Conservation (phyloP, 306 rosid species). For the Elaeagnus macrophylla region DNA sequence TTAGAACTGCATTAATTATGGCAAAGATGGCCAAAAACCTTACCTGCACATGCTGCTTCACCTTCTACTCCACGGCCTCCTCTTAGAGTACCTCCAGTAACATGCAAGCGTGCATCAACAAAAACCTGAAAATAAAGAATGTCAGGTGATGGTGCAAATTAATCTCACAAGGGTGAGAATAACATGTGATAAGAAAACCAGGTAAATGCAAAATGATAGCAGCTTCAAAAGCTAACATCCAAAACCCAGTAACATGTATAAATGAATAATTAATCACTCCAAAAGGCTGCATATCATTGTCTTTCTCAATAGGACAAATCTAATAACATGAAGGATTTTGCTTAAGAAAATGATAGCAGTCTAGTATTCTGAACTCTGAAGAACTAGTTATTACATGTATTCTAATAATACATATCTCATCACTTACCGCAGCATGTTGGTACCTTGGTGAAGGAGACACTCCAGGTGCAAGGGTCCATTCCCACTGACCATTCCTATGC, state of each 20-base stretch:
- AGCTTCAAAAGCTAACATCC: neutral
- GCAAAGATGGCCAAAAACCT: slow-evolving; percentile 6
- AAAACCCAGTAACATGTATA: neutral
- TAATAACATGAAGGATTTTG: neutral
- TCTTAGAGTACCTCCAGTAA: slow-evolving; percentile 91
- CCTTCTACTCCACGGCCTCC: slow-evolving; percentile 98
- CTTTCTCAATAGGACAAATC: neutral
- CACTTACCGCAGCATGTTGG: slow-evolving; percentile 96
- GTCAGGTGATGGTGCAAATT: slow-evolving; percentile 9
- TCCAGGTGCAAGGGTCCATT: slow-evolving; percentile 99
- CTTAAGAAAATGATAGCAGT: neutral
- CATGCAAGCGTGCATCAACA: slow-evolving; percentile 97
- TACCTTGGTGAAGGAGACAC: slow-evolving; percentile 97
- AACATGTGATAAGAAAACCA: slow-evolving; percentile 13
- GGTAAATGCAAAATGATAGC: neutral
- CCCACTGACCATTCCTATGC: slow-evolving; percentile 99
- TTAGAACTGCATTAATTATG: neutral
- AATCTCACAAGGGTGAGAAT: slow-evolving; percentile 8
- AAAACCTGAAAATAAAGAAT: slow-evolving; percentile 60
- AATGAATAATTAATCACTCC: no score
- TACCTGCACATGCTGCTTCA: slow-evolving; percentile 89
- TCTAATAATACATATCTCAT: slow-evolving; percentile 4
- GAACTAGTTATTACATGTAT: neutral
- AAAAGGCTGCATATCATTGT: no score
- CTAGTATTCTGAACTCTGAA: slow-evolving; percentile 6